Conservation (phyloP, 768 basidiomycete species). For the Hericium erinaceus region DNA sequence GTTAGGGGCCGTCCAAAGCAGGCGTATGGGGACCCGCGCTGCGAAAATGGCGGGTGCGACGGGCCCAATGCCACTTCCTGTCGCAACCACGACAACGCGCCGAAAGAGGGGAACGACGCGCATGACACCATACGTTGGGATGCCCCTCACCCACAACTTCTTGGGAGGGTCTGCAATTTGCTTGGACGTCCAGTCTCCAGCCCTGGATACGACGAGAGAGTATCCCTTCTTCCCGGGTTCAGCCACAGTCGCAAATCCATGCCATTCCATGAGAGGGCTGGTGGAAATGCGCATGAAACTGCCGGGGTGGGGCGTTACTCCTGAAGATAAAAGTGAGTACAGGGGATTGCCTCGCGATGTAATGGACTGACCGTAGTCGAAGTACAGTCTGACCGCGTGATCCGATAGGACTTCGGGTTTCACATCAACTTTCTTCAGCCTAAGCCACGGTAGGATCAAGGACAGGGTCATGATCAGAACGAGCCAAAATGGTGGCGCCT, state of each 20-base stretch:
- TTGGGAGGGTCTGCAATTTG: slow-evolving; percentile 45
- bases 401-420: slow-evolving; percentile 42
- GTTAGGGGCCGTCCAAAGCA: slow-evolving; percentile 57
- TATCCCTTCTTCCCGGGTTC: slow-evolving; percentile 30
- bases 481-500: slow-evolving; percentile 46
- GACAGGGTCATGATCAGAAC: slow-evolving; percentile 43
- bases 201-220: slow-evolving; percentile 47
- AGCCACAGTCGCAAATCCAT: slow-evolving; percentile 46
- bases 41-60: slow-evolving; percentile 48
- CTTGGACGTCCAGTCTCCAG: slow-evolving; percentile 52
- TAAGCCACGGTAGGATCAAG: slow-evolving; percentile 51
- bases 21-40: slow-evolving; percentile 38
- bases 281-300: slow-evolving; percentile 30
- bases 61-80: slow-evolving; percentile 52
- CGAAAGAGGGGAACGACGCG: slow-evolving; percentile 47
- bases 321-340: slow-evolving; percentile 12
- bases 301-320: slow-evolving; percentile 24
- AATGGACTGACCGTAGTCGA: slow-evolving; percentile 40
- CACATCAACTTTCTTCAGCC: slow-evolving; percentile 47
- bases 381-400: slow-evolving; percentile 50
- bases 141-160: slow-evolving; percentile 48
- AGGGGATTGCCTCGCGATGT: neutral
- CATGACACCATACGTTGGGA: slow-evolving; percentile 46
- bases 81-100: slow-evolving; percentile 48
- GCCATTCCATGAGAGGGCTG: slow-evolving; percentile 47